These are phyloP conservation scores for Sugiyamaella valdiviana DNA, from an alignment of 805 yeast species.

Conservation along the genomic window DNA sequence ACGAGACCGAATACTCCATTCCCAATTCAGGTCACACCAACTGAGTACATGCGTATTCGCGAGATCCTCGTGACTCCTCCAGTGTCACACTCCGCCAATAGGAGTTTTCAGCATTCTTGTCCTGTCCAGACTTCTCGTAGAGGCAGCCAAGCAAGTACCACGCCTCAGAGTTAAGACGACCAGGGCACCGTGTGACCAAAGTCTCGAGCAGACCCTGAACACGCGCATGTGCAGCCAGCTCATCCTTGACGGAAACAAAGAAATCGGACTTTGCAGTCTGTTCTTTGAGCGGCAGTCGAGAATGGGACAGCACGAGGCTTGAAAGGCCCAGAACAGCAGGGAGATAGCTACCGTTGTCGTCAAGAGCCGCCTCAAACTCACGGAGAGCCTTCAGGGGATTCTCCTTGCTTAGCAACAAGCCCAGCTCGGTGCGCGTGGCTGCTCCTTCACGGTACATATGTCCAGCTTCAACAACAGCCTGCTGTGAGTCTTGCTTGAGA, in stretches of 20 bases:
- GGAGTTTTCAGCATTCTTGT: constrained; percentile 41
- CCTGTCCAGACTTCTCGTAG: constrained; percentile 54
- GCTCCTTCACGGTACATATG: constrained; percentile 40
- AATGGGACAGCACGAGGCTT: constrained; percentile 14
- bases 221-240: constrained; percentile 51
- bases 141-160: constrained; percentile 64
- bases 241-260: constrained; percentile 52
- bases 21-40: too few relatives aligned
- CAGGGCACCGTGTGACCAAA: constrained; percentile 35
- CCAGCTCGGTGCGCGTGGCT: constrained; percentile 46
- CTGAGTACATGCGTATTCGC: constrained; percentile 30
- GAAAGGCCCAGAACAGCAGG: constrained; percentile 43
- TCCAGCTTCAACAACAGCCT: constrained; percentile 68
- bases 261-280: constrained; percentile 7
- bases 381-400: constrained; percentile 47
- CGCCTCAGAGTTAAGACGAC: constrained; percentile 48
- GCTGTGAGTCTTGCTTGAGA: constrained; percentile 53
- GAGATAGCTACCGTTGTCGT: constrained; percentile 42
- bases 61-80: constrained; percentile 53
- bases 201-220: constrained; percentile 36
- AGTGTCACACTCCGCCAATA: constrained; percentile 60
- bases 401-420: constrained; percentile 37
- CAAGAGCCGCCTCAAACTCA: constrained; percentile 60
- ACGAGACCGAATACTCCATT: neutral
- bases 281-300: constrained; percentile 1